Evolutionary conservation across 345 rosid species (phyloP).

Genomic region (Hibiscus trionum): DNA sequence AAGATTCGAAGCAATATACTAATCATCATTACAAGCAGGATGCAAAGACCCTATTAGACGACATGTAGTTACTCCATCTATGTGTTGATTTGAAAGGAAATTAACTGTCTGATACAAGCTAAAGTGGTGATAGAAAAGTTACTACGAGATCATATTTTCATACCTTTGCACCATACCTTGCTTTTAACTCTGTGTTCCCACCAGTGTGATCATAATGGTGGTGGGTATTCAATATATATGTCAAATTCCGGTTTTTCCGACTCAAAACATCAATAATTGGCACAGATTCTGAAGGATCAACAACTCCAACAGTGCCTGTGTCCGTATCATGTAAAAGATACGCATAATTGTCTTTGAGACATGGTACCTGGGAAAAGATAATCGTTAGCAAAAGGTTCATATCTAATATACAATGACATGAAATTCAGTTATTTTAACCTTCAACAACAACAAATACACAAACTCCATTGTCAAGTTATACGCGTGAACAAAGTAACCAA

Average conservation of each 20-base stretch:
- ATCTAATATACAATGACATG: background rate
- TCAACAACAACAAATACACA: background rate
- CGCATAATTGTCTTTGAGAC: slow-evolving; percentile 84
- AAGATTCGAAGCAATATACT: background rate
- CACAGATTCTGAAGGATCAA: slow-evolving; percentile 90
- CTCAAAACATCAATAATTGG: slow-evolving; percentile 83
- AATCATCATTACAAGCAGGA: background rate
- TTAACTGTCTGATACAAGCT: background rate
- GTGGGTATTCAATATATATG: slow-evolving; percentile 90
- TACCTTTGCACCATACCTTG: slow-evolving; percentile 98
- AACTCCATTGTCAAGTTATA: background rate
- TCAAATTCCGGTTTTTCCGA: slow-evolving; percentile 73
- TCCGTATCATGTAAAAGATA: slow-evolving; percentile 87
- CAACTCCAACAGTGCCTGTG: slow-evolving; percentile 97
- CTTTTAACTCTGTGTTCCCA: slow-evolving; percentile 89
- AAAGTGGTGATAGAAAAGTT: background rate
- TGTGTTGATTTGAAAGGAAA: background rate
- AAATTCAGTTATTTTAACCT: background rate
- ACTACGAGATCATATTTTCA: slow-evolving; percentile 17
- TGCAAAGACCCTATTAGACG: background rate
- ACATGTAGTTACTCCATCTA: background rate
- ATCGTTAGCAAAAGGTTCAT: background rate
- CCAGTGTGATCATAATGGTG: slow-evolving; percentile 90
- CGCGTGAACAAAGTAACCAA: background rate
- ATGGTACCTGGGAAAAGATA: slow-evolving; percentile 59